These are phyloP conservation scores for Tricholoma flavovirens DNA, from an alignment of 768 basidiomycete species.

Conservation along the genomic window DNA sequence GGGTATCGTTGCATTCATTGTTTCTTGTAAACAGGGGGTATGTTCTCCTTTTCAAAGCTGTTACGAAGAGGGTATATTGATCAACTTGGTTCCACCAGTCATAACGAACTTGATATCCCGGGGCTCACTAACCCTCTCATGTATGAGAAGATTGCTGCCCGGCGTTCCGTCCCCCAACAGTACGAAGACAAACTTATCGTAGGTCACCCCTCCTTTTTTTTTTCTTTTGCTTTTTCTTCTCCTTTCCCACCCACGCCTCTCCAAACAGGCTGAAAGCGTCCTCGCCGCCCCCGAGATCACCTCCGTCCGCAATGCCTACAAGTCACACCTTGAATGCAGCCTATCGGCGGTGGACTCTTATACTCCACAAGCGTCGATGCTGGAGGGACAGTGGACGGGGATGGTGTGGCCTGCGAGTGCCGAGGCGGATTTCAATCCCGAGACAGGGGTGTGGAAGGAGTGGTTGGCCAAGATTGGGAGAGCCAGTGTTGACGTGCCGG, in stretches of 20 bases:
- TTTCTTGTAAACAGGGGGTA: slow-evolving; percentile 31
- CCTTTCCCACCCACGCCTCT: neutral
- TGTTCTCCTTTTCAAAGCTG: slow-evolving; percentile 10
- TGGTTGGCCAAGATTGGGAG: slow-evolving; percentile 54
- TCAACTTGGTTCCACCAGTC: slow-evolving; percentile 35
- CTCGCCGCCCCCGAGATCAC: slow-evolving; percentile 46
- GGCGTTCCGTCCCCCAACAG: slow-evolving; percentile 71
- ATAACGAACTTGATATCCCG: slow-evolving; percentile 86
- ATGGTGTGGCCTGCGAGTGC: slow-evolving; percentile 58
- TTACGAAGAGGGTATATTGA: neutral
- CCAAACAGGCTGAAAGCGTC: slow-evolving; percentile 40
- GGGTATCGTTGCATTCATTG: neutral
- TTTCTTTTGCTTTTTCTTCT: neutral
- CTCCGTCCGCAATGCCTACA: slow-evolving; percentile 51
- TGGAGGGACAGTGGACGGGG: slow-evolving; percentile 64
- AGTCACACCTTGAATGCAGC: slow-evolving; percentile 55
- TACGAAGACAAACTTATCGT: slow-evolving; percentile 81
- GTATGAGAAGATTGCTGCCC: slow-evolving; percentile 81
- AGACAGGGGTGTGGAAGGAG: slow-evolving; percentile 58
- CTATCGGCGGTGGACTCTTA: slow-evolving; percentile 47
- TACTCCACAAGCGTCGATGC: slow-evolving; percentile 46
- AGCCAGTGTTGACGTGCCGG: slow-evolving; percentile 58
- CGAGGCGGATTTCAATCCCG: slow-evolving; percentile 48
- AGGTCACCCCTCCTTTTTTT: too few relatives aligned
- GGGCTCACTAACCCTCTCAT: slow-evolving; percentile 85